Conservation (phyloP, 305 asterid species). For the Solanum hybrid region DNA sequence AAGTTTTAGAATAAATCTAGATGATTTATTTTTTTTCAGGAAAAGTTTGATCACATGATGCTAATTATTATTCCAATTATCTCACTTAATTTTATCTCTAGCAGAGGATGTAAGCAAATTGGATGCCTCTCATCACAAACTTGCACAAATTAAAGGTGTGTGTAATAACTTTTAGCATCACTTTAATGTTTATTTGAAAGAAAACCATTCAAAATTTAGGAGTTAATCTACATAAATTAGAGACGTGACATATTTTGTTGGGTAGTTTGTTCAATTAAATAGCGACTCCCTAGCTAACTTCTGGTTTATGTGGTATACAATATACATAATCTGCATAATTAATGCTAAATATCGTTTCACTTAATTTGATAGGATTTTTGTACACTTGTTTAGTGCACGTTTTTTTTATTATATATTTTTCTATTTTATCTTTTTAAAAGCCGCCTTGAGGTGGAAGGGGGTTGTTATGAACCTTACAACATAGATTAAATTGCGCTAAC, state of each 20-base stretch:
- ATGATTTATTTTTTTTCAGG: not conserved
- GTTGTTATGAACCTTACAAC: not conserved
- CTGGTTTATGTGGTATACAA: not conserved
- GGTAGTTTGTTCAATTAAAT: not conserved
- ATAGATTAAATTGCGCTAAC: not conserved
- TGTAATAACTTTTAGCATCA: not conserved
- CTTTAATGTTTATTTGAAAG: not conserved
- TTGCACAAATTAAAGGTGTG: not conserved
- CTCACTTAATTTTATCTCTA: not conserved
- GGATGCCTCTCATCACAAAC: not conserved
- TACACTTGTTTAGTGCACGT: not conserved
- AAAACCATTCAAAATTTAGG: not conserved
- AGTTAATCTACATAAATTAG: not conserved
- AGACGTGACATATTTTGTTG: not conserved
- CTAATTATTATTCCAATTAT: not conserved
- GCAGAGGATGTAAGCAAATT: not conserved
- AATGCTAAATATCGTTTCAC: not conserved
- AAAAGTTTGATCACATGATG: not conserved
- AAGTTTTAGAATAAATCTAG: not conserved
- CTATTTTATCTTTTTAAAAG: not conserved
- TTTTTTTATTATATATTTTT: not conserved
- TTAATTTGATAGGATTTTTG: not conserved
- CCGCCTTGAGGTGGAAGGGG: not conserved
- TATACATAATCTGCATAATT: not conserved
- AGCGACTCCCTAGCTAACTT: not conserved